A percentile compares a stretch with the other conserved stretches of the same genome.
Evolutionary conservation across 768 basidiomycete species (phyloP).

Genomic region (Panaeolus papilionaceus): DNA sequence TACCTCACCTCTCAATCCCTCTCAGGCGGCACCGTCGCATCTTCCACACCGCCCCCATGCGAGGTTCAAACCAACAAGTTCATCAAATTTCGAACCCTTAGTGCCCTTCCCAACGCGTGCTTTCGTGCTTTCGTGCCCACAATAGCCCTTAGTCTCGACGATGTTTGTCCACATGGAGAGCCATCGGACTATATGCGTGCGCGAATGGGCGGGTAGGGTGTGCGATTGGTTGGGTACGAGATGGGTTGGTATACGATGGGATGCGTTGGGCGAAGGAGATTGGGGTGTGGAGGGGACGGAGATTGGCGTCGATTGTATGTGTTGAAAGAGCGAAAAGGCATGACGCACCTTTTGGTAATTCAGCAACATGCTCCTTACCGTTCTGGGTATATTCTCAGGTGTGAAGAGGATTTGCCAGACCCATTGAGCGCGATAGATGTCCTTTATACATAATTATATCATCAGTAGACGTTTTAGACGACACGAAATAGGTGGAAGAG

Average conservation of each 20-base stretch:
- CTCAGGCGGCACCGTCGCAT: conserved; percentile 67
- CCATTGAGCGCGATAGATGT: conserved; percentile 82
- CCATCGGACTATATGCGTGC: conserved; percentile 30
- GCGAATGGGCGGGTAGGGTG: neutral
- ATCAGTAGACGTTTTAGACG: too few species aligned
- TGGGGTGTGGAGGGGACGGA: too few species aligned
- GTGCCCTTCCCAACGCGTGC: too few species aligned
- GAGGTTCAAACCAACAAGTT: conserved; percentile 54
- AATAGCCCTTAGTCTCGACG: conserved; percentile 59
- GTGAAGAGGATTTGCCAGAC: conserved; percentile 80
- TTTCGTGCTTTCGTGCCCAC: neutral
- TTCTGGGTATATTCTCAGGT: conserved; percentile 70
- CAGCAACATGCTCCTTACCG: conserved; percentile 82
- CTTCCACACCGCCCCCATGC: conserved; percentile 78
- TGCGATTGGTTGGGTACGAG: neutral
- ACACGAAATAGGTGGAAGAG: too few species aligned
- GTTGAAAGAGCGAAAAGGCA: too few species aligned
- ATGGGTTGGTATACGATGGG: neutral
- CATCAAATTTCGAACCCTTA: too few species aligned
- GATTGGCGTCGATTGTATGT: conserved; percentile 1
- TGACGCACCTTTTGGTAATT: conserved; percentile 67
- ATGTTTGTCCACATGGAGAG: conserved; percentile 95
- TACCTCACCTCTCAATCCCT: conserved; percentile 67
- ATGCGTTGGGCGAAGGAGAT: too few species aligned
- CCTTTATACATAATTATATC: conserved; percentile 48